A percentile compares a stretch with the other conserved stretches of the same genome.
Conservation (phyloP, 805 yeast species). For the Monosporozyma unispora region DNA sequence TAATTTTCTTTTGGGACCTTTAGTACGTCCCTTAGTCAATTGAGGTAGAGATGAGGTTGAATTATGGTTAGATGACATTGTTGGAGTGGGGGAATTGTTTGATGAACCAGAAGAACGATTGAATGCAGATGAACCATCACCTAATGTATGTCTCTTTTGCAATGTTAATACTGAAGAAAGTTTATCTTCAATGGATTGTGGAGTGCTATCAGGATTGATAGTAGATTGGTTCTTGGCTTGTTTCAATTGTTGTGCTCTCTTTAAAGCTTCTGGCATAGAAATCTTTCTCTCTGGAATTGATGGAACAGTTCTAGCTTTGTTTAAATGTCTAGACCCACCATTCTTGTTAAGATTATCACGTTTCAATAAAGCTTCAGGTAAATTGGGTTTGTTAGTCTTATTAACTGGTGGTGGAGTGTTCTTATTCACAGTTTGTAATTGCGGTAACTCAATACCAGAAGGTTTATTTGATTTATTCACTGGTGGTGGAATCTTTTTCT, state of each 20-base stretch:
- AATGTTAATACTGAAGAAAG: slow-evolving; percentile 9
- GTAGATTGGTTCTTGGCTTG: background rate
- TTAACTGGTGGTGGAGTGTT: background rate
- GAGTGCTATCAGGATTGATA: background rate
- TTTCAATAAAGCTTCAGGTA: slow-evolving; percentile 20
- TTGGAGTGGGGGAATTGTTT: background rate
- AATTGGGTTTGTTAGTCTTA: slow-evolving; percentile 5
- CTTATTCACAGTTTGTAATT: slow-evolving; percentile 12
- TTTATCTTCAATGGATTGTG: slow-evolving; percentile 3
- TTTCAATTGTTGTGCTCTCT: slow-evolving; percentile 13
- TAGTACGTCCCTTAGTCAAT: slow-evolving; percentile 28
- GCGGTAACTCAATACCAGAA: slow-evolving; percentile 6
- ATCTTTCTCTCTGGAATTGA: slow-evolving; percentile 22
- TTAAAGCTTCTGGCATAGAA: slow-evolving; percentile 24
- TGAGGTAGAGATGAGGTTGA: slow-evolving; percentile 16
- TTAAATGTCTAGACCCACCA: slow-evolving; percentile 1
- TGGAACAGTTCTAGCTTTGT: slow-evolving; percentile 14
- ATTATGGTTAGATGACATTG: background rate
- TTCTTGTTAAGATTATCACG: slow-evolving; percentile 1
- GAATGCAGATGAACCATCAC: background rate
- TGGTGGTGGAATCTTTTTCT: background rate
- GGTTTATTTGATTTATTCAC: slow-evolving; percentile 3
- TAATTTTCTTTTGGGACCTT: slow-evolving; percentile 34
- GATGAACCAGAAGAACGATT: slow-evolving; percentile 1
- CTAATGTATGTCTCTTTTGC: slow-evolving; percentile 1